Base-by-base conservation (phyloP, 805 yeast species). In the Cyberlindnera xylosilytica region DNA sequence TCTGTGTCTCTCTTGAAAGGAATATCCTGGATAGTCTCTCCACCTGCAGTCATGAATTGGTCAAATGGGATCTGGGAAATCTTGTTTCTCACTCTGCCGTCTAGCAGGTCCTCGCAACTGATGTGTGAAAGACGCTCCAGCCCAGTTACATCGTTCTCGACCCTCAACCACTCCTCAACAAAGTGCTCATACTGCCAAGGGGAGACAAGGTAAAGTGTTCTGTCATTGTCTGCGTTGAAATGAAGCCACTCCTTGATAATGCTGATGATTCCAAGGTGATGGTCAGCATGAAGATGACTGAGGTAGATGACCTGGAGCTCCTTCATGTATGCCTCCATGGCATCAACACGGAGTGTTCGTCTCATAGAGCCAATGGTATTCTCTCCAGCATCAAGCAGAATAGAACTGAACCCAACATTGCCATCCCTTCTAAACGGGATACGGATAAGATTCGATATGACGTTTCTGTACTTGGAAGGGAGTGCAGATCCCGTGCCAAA, bases 241-340 rank as follows among this genome's bases (percentile, higher is more conserved):
- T 54, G 44, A 36, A 62, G 57, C 95, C 97, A 90, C 49, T 78
- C 79, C 29, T 71, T 69, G 20, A 93, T 69, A 4, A 93, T 61
- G 5, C 87, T 74, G 8, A 84, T 65, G 5, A 86, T 70, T 0
- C 99, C 99, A 32, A 93, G 66, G 62, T 91, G 97, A 61, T 93
- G 99, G 60, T 93, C 99, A 0, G 98, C 99, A 63, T 93, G 99
- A 53, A 91, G 69, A 68, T 93, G 99, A 52, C 95, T 84, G 41
- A 93, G 66, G 55, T 78, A 86, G 17, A 91, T 67, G 41, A 87
- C 44, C 24, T 74, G 66, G 44, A 90, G 63, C 53, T 90, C 95
- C 31, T 64, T 50, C 48, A 90, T 70, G 2, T 84, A 62, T 18
- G 58, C 56, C 2, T 56, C 53, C 2, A 69, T 49, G 15, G 72